phyloP scores from a whole-genome alignment of 345 rosid species.

The Gossypioides kirkii region DNA sequence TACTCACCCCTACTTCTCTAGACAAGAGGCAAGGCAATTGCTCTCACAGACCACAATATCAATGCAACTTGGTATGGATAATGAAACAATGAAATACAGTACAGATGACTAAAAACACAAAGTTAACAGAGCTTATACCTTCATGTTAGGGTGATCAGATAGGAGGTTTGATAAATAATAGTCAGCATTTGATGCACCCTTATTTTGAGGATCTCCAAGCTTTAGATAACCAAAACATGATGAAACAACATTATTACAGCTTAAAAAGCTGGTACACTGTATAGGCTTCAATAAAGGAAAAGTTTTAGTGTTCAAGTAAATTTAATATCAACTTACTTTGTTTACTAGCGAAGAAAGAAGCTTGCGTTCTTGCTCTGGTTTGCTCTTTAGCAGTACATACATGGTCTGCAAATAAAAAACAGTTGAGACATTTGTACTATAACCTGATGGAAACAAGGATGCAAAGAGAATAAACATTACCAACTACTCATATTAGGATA shows the following conservation, averaged over 20 bases:
- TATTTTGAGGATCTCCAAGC: slow-evolving; percentile 98
- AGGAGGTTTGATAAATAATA: slow-evolving; percentile 81
- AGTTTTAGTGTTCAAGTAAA: background rate
- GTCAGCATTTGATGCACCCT: slow-evolving; percentile 94
- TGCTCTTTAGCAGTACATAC: slow-evolving; percentile 68
- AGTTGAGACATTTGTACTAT: background rate
- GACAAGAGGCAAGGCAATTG: background rate
- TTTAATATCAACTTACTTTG: slow-evolving; percentile 49
- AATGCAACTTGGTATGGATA: background rate
- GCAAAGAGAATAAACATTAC: background rate
- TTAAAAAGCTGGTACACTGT: slow-evolving; percentile 1
- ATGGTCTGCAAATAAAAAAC: slow-evolving; percentile 46
- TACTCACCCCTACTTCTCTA: background rate
- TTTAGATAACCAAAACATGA: slow-evolving; percentile 27
- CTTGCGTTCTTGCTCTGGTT: slow-evolving; percentile 89
- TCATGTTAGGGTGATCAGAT: slow-evolving; percentile 96
- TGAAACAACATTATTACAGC: slow-evolving; percentile 6
- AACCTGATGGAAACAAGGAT: background rate
- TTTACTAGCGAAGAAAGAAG: slow-evolving; percentile 81
- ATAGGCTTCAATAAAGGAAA: background rate
- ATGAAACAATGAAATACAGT: background rate
- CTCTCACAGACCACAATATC: background rate
- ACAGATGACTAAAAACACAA: background rate
- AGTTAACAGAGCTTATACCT: slow-evolving; percentile 35
- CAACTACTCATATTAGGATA: background rate